Percentiles rank a stretch among this genome's conserved stretches.
These are phyloP conservation scores for Fraxinus paxiana DNA, from an alignment of 305 asterid genomes.

Conservation along the genomic window DNA sequence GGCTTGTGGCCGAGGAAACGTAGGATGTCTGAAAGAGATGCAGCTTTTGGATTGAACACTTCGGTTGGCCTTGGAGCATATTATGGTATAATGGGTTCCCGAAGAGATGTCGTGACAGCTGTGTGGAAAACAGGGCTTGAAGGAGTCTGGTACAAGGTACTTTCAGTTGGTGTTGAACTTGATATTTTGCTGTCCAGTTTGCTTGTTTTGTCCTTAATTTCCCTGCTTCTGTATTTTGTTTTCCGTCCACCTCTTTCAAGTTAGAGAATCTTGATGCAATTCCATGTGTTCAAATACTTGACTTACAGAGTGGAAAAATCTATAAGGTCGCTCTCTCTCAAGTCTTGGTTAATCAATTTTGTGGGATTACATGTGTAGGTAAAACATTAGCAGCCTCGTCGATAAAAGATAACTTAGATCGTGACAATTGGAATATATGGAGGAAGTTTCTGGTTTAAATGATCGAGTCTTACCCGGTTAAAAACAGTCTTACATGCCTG, in stretches of 20 bases:
- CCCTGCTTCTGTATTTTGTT: neutral
- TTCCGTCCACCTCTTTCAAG: neutral
- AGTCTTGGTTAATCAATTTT: neutral
- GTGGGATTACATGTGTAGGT: neutral
- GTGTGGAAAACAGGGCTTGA: conserved; percentile 97
- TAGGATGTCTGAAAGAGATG: conserved; percentile 94
- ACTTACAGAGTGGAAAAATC: neutral
- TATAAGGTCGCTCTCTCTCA: neutral
- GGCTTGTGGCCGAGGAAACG: conserved; percentile 98
- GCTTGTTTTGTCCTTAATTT: conserved; percentile 1
- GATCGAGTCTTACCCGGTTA: neutral
- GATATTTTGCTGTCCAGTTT: conserved; percentile 1
- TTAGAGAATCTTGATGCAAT: neutral
- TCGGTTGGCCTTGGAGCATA: conserved; percentile 96
- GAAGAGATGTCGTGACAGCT: conserved; percentile 93
- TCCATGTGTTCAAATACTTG: neutral
- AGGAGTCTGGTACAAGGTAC: conserved; percentile 97
- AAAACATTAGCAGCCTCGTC: neutral
- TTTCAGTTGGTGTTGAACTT: neutral
- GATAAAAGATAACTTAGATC: neutral
- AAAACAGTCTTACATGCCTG: neutral
- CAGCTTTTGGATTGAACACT: conserved; percentile 90
- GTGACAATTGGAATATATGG: neutral
- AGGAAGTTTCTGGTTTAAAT: neutral
- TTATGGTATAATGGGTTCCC: conserved; percentile 97